Evolutionary conservation across 768 basidiomycete genomes (phyloP).

Genomic region (Termitomyces sp.): DNA sequence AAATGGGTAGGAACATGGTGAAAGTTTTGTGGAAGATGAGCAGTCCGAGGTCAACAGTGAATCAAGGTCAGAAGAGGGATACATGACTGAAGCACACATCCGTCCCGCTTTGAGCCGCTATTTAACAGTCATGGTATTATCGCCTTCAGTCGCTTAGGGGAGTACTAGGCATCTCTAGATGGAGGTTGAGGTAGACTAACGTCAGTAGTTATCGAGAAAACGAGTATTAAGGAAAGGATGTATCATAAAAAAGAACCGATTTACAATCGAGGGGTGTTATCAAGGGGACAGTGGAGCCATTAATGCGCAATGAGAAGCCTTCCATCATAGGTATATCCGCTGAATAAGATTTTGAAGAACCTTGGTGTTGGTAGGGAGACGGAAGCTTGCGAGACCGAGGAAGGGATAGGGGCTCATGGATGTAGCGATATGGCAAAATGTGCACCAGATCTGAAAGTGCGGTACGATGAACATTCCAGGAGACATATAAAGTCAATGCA

Average conservation of each 20-base stretch:
- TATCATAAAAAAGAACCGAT: background rate
- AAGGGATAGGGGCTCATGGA: background rate
- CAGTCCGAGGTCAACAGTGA: background rate
- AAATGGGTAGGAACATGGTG: background rate
- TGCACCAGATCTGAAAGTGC: background rate
- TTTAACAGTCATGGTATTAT: background rate
- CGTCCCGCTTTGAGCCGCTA: background rate
- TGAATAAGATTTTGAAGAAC: constrained; percentile 1
- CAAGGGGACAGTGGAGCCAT: background rate
- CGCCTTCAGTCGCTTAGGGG: background rate
- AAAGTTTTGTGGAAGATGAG: constrained; percentile 21
- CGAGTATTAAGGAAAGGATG: background rate
- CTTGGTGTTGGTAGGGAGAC: background rate
- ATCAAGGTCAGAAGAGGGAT: constrained; percentile 1
- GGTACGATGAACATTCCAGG: background rate
- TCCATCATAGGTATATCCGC: background rate
- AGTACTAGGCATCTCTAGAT: background rate
- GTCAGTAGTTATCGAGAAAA: background rate
- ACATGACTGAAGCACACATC: constrained; percentile 1
- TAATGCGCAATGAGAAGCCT: constrained; percentile 7
- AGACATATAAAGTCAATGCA: background rate
- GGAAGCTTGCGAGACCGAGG: background rate
- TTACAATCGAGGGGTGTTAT: constrained; percentile 4
- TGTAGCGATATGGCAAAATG: background rate
- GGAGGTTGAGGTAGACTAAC: constrained; percentile 4